Base-by-base conservation (phyloP, 768 basidiomycete genomes). In the Lentinula edodes region DNA sequence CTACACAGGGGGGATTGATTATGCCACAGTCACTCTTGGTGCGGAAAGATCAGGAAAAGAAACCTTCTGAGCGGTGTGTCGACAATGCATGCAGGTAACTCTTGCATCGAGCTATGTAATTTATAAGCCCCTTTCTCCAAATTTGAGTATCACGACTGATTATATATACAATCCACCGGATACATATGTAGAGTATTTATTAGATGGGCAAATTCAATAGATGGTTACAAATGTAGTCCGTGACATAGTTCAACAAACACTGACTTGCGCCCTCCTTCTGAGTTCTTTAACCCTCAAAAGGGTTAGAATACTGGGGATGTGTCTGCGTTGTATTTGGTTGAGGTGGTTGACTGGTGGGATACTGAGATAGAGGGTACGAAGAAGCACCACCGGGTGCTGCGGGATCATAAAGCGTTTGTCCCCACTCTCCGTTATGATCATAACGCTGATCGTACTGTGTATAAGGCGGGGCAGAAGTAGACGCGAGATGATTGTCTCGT, bases 371-470 rank as follows among this genome's bases (percentile, higher is more conserved):
- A 55, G 23, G 43, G 53, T 56, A 55, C 34, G 52, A 55, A 12
- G 39, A 28, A 20, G 43, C 36, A 38, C 32, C 38, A 32, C 13
- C 35, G 13, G 53, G 52, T 48, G 45, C 48, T 9, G 35, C 58
- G 16, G 58, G 55, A 28, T 59, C 58, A 28, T 59, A 59, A 6
- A 59, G 23, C n/a, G 43, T 46, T 28, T 59, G 58, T 35, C 58
- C 58, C 58, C 58, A 59, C 34, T 59, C 58, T 18, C 58, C 58
- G n/a, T 50, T 39, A 59, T 59, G 58, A 28, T 59, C 58, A 18
- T 59, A 59, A 8, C 58, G 58, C 28, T 59, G 58, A 23, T 59
- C 58, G 50, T 59, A 59, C 13, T 59, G 43, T 36, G 45, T 59
- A 38, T 59, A 59, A 7, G 58, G 32, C 20, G 58, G 58, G 13